Evolutionary conservation across 371 early-diverging fungal genomes (phyloP), one percentile per base, ranked within the genome.

Genomic region (Mortierella sp.): DNA sequence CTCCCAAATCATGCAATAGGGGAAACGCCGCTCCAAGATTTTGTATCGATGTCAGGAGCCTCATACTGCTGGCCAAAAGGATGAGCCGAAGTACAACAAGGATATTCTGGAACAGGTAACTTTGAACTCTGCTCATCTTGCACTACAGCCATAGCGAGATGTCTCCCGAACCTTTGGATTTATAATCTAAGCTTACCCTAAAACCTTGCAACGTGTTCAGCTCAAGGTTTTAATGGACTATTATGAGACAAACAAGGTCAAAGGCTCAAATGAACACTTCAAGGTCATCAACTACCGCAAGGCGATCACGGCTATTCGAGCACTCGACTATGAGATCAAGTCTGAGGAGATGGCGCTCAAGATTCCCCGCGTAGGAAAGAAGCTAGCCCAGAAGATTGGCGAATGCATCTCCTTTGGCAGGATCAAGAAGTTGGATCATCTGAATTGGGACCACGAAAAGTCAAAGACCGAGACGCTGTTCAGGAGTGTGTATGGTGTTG

Each of bases 251-350:
- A 78, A 29, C 49, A 77, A 84, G 73, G 73, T 73, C 21, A 79
- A 80, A 12, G 87, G 77, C 0, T 81, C 81, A 4, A 86, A 82
- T 3, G 81, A 86, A n/a, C 77, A 82, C 32, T 86, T 77, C 77
- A 82, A 82, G 63, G 87, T 82, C 41, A 82, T 86, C 71, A 82
- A 82, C 43, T 86, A 86, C n/a, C 87, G 87, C 60, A 86, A 86
- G 29, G 87, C 87, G 35, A 86, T 86, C 54, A 86, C 87, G 7
- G 80, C 82, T 18, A 86, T 86, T 68, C 77, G 82, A 1, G 82
- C 87, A 0, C 72, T 86, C 44, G 80, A 86, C 44, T 86, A 82
- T 51, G 87, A 82, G 54, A 79, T 86, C 56, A 86, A 77, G 21
- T 86, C 87, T 6, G 82, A 86, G 56, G 87, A 79, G 38, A 82